Base-by-base conservation (phyloP, 192 early-diverging fungal genomes). In the Dissophora ornata region DNA sequence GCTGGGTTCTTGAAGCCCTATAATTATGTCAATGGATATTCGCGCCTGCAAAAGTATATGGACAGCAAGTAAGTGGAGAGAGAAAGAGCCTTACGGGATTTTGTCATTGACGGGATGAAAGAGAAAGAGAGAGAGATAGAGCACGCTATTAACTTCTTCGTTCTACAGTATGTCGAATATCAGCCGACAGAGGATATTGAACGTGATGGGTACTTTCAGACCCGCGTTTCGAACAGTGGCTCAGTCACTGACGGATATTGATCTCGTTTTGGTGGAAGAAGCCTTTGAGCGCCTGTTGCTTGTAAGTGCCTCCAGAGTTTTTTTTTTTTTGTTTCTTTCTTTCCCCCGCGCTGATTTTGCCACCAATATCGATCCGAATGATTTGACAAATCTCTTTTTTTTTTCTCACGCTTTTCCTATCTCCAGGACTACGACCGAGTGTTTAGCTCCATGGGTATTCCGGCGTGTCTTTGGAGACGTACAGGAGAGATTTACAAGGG, bases 401-500 rank as follows among this genome's bases (percentile, higher is more conserved):
- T 21, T 19, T 33, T 54, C 51, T 33, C 4, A n/a, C 0, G 15
- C 36, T 44, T 51, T 44, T 33, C 28, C 16, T 33, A 30, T 36
- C 11, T 32, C 24, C 59, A 88, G 86, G 97, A 97, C 69, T 98
- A 98, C 62, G 97, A 98, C 83, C 88, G 93, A 52, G 92, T 96
- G 34, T 98, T 98, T 69, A 93, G 92, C 45, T 85, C 92, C 22
- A 96, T 97, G 92, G 97, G 95, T 38, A 91, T 98, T 45, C 96
- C 97, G 0, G 91, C 93, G n/a, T 95, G 93, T 69, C 82, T 98
- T 42, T 98, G 97, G 97, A 87, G 97, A 29, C 89, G 97, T 49
- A 96, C 95, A 6, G 97, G 97, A 38, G 95, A 98, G 74, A 98
- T 98, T 34, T 96, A 94, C 86, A 96, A 95, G 68, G 92, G 93